Conservation (phyloP, 2,329 filamentous ascomycete species). For the Aspergillus fijiensis region DNA sequence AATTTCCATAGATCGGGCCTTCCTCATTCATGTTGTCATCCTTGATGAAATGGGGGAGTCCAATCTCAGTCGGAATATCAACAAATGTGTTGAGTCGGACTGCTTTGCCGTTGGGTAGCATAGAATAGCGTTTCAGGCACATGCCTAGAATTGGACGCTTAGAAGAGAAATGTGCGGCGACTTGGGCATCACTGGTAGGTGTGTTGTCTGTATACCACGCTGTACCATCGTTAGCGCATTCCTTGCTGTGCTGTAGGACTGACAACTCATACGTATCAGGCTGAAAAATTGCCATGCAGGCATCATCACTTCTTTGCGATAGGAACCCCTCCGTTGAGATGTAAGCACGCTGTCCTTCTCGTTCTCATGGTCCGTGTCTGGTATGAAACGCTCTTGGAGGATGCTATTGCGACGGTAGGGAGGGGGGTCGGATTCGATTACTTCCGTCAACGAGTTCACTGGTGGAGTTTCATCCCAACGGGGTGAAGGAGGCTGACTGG, state of each 20-base stretch:
- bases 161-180: slow-evolving; percentile 82
- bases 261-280: slow-evolving; percentile 70
- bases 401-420: slow-evolving; percentile 42
- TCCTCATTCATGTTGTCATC: slow-evolving; percentile 69
- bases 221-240: slow-evolving; percentile 44
- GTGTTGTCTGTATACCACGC: slow-evolving; percentile 80
- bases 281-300: slow-evolving; percentile 98
- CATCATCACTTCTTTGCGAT: slow-evolving; percentile 82
- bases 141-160: slow-evolving; percentile 85
- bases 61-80: slow-evolving; percentile 84
- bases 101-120: slow-evolving; percentile 67
- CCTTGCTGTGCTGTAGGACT: neutral
- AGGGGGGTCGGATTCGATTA: slow-evolving; percentile 23
- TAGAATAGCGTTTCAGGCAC: slow-evolving; percentile 85
- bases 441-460: slow-evolving; percentile 29
- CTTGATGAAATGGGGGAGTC: slow-evolving; percentile 83
- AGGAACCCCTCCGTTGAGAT: slow-evolving; percentile 39
- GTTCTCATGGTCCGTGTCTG: slow-evolving; percentile 45
- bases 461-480: slow-evolving; percentile 22
- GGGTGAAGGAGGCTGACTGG: slow-evolving; percentile 25
- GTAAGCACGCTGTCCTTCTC: slow-evolving; percentile 31
- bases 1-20: slow-evolving; percentile 75
- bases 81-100: slow-evolving; percentile 76
- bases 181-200: slow-evolving; percentile 69
- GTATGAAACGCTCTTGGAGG: slow-evolving; percentile 46